Conservation (phyloP, 768 basidiomycete species). For the Serendipita sp. region DNA sequence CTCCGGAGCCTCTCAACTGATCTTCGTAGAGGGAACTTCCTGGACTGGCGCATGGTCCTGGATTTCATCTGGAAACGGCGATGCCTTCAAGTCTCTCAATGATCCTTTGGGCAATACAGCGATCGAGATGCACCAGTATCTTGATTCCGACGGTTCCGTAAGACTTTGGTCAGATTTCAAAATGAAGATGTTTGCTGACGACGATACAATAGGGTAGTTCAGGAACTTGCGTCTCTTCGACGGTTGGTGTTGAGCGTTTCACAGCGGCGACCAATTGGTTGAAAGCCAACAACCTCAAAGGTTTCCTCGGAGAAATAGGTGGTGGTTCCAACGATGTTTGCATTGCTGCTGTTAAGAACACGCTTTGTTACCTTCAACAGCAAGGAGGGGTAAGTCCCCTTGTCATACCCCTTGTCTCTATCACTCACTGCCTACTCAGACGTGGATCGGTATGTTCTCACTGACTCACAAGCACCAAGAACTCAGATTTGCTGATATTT, state of each 20-base stretch:
- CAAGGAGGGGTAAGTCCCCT: conserved; percentile 22
- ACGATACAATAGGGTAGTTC: conserved; percentile 20
- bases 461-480: not conserved
- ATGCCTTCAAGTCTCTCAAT: conserved; percentile 33
- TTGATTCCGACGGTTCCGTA: conserved; percentile 43
- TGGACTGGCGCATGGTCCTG: conserved; percentile 51
- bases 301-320: conserved; percentile 3
- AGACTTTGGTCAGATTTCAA: not conserved
- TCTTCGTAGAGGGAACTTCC: conserved; percentile 27
- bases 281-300: conserved; percentile 16
- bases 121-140: conserved; percentile 55
- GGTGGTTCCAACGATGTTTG: conserved; percentile 25
- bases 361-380: conserved; percentile 42
- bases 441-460: not conserved
- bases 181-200: not conserved
- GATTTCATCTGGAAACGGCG: conserved; percentile 41
- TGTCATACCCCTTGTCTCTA: not conserved
- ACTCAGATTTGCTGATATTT: too few relatives aligned
- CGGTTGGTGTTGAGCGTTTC: conserved; percentile 43
- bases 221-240: conserved; percentile 38
- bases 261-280: conserved; percentile 43
- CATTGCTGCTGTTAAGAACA: conserved; percentile 32
- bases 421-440: not conserved
- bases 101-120: conserved; percentile 23
- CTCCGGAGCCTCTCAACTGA: conserved; percentile 38